Evolutionary conservation across 2,329 filamentous ascomycete genomes (phyloP).

Genomic region (Metarhizium anisopliae): DNA sequence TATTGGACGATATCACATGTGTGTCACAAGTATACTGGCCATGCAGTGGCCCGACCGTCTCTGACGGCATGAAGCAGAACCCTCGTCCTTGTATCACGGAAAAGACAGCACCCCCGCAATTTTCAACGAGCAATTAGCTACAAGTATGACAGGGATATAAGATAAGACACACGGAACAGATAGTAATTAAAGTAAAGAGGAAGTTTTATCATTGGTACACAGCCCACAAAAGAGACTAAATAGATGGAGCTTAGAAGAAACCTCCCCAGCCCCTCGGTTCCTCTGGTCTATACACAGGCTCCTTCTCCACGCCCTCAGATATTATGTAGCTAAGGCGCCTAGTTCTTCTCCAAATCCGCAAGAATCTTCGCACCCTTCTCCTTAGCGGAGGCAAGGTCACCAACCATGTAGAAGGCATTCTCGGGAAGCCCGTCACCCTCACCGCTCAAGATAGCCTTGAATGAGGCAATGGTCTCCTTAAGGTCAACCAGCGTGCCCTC

Average conservation of each 20-base stretch:
- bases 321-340: conserved; percentile 30
- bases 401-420: conserved; percentile 96
- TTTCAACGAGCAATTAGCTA: not conserved
- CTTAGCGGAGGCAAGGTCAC: conserved; percentile 85
- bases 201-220: conserved; percentile 51
- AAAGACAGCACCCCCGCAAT: too few relatives aligned
- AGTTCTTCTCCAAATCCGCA: conserved; percentile 72
- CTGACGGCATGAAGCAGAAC: too few relatives aligned
- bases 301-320: conserved; percentile 22
- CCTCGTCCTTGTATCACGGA: too few relatives aligned
- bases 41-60: too few relatives aligned
- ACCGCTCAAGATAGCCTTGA: conserved; percentile 94
- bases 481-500: conserved; percentile 95
- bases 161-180: not conserved
- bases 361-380: conserved; percentile 99
- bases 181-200: conserved; percentile 23
- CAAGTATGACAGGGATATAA: not conserved
- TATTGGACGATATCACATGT: not conserved
- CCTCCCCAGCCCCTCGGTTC: conserved; percentile 33
- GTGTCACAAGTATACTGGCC: not conserved
- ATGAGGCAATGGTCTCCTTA: conserved; percentile 95
- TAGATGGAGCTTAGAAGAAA: conserved; percentile 43
- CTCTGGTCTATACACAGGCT: conserved; percentile 52
- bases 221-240: conserved; percentile 49
- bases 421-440: conserved; percentile 95